Conservation (phyloP, 225 moss, liverwort and hornwort species). For the Bryoerythrophyllum caledonicum region DNA sequence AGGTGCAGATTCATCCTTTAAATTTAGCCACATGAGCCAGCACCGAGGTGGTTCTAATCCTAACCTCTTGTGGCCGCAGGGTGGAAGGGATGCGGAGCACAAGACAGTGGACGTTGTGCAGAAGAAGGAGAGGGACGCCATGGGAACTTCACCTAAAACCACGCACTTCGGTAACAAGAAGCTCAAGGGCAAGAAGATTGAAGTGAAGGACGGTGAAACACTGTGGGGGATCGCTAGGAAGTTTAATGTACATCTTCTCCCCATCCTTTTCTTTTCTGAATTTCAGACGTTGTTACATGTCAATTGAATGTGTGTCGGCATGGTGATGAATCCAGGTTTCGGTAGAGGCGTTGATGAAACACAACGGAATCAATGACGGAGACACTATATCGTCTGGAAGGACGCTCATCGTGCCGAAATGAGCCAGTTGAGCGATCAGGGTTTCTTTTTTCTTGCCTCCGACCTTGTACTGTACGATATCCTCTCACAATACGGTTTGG, state of each 20-base stretch:
- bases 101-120: slow-evolving; percentile 28
- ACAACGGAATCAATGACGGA: slow-evolving; percentile 45
- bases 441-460: neutral
- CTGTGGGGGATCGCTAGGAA: slow-evolving; percentile 53
- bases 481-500: slow-evolving; percentile 6
- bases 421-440: slow-evolving; percentile 15
- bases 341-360: slow-evolving; percentile 40
- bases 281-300: neutral
- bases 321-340: slow-evolving; percentile 40
- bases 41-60: slow-evolving; percentile 3
- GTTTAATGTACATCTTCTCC: slow-evolving; percentile 34
- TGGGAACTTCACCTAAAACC: slow-evolving; percentile 13
- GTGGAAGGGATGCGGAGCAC: slow-evolving; percentile 21
- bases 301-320: slow-evolving; percentile 12
- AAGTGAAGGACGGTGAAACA: slow-evolving; percentile 53
- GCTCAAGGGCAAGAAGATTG: slow-evolving; percentile 36
- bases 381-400: slow-evolving; percentile 38
- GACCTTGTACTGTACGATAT: slow-evolving; percentile 20
- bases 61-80: slow-evolving; percentile 10
- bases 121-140: slow-evolving; percentile 17
- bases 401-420: slow-evolving; percentile 37
- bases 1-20: slow-evolving; percentile 12
- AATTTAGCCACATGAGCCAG: neutral
- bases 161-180: slow-evolving; percentile 36
- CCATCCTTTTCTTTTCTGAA: neutral